A percentile compares a stretch with the other conserved stretches of the same genome.
These are phyloP conservation scores for Paecilomyces dactylethromorphus DNA, from an alignment of 2,329 filamentous ascomycete species.

Conservation along the genomic window DNA sequence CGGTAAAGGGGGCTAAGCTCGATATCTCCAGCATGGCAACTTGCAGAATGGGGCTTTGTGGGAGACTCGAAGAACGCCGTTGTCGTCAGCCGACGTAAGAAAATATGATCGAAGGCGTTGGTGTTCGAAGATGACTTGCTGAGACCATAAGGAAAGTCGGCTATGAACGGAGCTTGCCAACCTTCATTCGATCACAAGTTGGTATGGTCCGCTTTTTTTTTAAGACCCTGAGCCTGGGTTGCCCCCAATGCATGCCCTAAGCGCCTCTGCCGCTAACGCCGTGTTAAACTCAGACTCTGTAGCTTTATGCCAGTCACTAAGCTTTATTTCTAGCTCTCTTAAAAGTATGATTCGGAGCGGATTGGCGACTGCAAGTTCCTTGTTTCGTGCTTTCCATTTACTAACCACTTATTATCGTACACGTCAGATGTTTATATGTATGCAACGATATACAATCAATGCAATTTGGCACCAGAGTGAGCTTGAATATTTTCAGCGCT, in stretches of 20 bases:
- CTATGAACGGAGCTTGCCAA: not conserved
- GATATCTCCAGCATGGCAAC: not conserved
- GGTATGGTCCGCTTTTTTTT: not conserved
- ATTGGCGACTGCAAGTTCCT: too few species aligned
- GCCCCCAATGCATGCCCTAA: not conserved
- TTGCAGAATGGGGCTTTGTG: not conserved
- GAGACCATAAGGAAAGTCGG: not conserved
- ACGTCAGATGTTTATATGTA: too few species aligned
- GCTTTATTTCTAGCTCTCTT: not conserved
- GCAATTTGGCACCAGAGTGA: too few species aligned
- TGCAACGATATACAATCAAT: not conserved
- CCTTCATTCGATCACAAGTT: not conserved
- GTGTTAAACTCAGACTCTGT: not conserved
- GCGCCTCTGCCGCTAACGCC: not conserved
- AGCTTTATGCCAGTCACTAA: not conserved
- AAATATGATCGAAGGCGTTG: not conserved
- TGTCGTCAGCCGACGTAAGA: not conserved
- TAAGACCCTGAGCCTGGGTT: not conserved
- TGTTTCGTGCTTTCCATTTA: too few species aligned
- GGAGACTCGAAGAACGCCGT: not conserved
- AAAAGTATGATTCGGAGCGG: too few species aligned
- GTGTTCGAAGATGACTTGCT: not conserved
- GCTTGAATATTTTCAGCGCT: not conserved
- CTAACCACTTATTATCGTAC: too few species aligned
- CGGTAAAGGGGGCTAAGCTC: not conserved